Conservation (phyloP, 2,329 filamentous ascomycete species). For the Fusarium sp. region DNA sequence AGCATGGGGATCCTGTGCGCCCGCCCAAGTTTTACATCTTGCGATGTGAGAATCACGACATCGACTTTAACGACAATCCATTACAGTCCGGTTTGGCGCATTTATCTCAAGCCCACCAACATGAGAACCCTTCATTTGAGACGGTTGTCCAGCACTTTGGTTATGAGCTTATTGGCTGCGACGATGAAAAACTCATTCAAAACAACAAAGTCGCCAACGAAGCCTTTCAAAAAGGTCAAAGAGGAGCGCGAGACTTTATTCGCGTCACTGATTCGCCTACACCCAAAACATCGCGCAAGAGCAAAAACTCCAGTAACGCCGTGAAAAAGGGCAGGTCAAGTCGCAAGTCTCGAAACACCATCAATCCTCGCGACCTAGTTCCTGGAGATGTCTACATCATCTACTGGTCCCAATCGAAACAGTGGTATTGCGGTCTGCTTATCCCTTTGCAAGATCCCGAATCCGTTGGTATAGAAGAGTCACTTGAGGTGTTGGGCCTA, state of each 20-base stretch:
- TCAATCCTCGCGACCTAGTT: not conserved
- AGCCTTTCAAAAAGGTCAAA: not conserved
- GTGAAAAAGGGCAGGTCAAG: not conserved
- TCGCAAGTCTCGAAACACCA: not conserved
- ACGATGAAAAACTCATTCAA: slow-evolving; percentile 5
- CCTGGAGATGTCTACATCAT: slow-evolving; percentile 19
- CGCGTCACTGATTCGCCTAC: not conserved
- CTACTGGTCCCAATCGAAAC: slow-evolving; percentile 12
- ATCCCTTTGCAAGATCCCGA: slow-evolving; percentile 17
- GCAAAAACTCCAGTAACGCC: not conserved
- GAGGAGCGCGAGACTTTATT: slow-evolving; percentile 5
- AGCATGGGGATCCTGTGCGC: not conserved
- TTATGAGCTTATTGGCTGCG: slow-evolving; percentile 17
- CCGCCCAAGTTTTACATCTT: slow-evolving; percentile 23
- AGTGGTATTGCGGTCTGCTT: slow-evolving; percentile 12
- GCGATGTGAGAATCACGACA: slow-evolving; percentile 18
- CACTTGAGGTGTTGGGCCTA: slow-evolving; percentile 8
- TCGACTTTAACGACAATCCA: slow-evolving; percentile 17
- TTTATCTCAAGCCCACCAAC: slow-evolving; percentile 6
- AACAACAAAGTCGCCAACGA: slow-evolving; percentile 14
- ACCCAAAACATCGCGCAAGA: not conserved
- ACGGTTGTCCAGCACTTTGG: slow-evolving; percentile 17
- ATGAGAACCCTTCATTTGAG: not conserved
- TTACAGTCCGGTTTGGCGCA: slow-evolving; percentile 10
- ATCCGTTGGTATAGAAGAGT: not conserved